A percentile compares a stretch with the other conserved stretches of the same genome.
Conservation (phyloP, 345 rosid species). For the Citrus inodora region DNA sequence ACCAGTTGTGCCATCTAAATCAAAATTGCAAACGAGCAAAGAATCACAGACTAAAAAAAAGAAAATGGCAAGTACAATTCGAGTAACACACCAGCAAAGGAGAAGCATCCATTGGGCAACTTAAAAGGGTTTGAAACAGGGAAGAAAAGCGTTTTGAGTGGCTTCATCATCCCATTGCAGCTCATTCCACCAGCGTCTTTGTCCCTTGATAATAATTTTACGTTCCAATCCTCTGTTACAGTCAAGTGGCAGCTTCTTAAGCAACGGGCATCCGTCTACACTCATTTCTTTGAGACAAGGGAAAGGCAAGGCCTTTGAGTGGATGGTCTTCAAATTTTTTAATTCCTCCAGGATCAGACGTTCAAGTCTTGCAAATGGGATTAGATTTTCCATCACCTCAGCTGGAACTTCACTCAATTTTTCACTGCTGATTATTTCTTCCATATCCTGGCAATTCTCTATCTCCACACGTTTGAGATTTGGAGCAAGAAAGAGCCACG, state of each 20-base stretch:
- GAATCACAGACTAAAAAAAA: no score
- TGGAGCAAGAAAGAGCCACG: constrained; percentile 24
- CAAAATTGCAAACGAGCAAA: no score
- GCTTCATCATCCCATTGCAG: neutral
- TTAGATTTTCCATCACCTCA: neutral
- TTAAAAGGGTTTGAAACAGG: neutral
- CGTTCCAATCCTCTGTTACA: neutral
- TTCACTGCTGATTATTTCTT: neutral
- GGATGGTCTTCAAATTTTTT: neutral
- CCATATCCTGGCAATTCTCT: neutral
- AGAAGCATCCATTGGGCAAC: no score
- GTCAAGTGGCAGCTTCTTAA: neutral
- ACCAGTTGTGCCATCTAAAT: no score
- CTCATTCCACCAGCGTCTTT: neutral
- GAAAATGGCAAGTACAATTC: no score
- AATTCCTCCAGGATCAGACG: neutral
- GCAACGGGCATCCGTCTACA: neutral
- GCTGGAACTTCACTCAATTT: neutral
- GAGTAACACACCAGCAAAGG: no score
- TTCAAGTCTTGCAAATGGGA: neutral
- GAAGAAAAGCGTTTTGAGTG: neutral
- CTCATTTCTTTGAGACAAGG: neutral
- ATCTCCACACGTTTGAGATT: neutral
- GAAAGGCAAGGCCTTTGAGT: neutral
- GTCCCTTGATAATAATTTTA: neutral